Conservation (phyloP, 1,284 basidiomycete species). For the Ganoderma sinense region DNA sequence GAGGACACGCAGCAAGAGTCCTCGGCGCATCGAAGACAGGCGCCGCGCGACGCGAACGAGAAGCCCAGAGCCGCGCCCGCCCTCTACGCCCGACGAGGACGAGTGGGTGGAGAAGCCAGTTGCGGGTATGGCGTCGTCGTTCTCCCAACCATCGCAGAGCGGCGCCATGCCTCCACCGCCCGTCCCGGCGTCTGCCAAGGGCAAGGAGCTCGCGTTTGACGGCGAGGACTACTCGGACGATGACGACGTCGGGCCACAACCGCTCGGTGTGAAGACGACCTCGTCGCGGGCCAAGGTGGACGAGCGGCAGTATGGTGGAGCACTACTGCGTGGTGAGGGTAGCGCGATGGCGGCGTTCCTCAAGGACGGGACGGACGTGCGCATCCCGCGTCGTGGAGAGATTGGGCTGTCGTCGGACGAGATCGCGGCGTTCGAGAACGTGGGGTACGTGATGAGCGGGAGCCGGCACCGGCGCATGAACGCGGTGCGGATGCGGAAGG, state of each 20-base stretch:
- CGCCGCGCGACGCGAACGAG: constrained; percentile 38
- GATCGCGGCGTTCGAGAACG: constrained; percentile 87
- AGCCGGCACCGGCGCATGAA: constrained; percentile 95
- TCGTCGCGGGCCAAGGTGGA: constrained; percentile 60
- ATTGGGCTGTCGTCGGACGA: constrained; percentile 90
- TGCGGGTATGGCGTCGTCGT: constrained; percentile 31
- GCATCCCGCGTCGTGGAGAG: constrained; percentile 98
- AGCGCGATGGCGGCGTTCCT: constrained; percentile 97
- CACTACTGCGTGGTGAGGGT: constrained; percentile 93
- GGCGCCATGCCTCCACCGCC: constrained; percentile 29
- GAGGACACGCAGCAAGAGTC: constrained; percentile 29
- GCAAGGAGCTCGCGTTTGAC: constrained; percentile 9
- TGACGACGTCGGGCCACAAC: constrained; percentile 68
- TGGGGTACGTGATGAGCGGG: constrained; percentile 99
- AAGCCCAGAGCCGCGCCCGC: constrained; percentile 39
- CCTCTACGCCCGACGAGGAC: constrained; percentile 52
- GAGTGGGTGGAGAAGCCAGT: constrained; percentile 78
- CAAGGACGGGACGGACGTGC: constrained; percentile 84
- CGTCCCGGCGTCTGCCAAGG: constrained; percentile 17
- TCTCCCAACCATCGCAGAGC: constrained; percentile 34
- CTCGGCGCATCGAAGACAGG: constrained; percentile 27
- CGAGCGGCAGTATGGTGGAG: constrained; percentile 85
- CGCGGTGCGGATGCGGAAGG: constrained; percentile 96
- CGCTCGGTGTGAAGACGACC: constrained; percentile 47
- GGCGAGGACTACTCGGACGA: constrained; percentile 47